phyloP scores from a whole-genome alignment of 1,284 basidiomycete genomes.

The Naganishia sp. region DNA sequence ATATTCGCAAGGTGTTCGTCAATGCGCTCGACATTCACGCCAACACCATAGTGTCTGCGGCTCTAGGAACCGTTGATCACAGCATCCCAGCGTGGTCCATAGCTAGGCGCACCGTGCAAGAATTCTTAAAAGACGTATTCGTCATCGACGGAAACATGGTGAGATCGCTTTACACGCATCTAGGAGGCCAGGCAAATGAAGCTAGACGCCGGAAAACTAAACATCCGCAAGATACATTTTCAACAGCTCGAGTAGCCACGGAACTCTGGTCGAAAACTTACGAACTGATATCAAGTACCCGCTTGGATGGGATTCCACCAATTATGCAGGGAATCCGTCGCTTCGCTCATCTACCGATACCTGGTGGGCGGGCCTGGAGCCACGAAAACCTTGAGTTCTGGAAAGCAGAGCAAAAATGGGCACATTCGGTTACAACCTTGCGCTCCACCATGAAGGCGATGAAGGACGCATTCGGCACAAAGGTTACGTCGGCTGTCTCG shows the following conservation, averaged over 20 bases:
- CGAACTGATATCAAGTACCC: conserved; percentile 61
- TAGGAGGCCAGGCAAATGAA: conserved; percentile 41
- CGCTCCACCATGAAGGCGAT: conserved; percentile 63
- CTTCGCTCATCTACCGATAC: conserved; percentile 66
- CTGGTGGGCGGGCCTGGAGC: conserved; percentile 55
- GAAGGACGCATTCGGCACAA: conserved; percentile 64
- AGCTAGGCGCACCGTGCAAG: conserved; percentile 46
- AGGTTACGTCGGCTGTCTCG: conserved; percentile 65
- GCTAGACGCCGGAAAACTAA: conserved; percentile 35
- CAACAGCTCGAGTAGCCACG: conserved; percentile 54
- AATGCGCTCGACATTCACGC: conserved; percentile 51
- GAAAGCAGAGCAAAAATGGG: conserved; percentile 47
- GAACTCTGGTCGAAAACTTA: conserved; percentile 72
- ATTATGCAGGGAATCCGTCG: conserved; percentile 63
- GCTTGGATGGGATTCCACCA: conserved; percentile 62
- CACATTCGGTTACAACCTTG: conserved; percentile 53
- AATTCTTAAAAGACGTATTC: conserved; percentile 51
- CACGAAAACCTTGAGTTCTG: conserved; percentile 44
- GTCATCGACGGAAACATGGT: conserved; percentile 47
- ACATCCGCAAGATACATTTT: conserved; percentile 38
- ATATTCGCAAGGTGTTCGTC: conserved; percentile 30
- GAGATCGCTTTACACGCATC: conserved; percentile 37
- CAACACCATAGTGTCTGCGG: conserved; percentile 61
- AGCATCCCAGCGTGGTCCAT: conserved; percentile 38
- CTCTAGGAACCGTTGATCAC: conserved; percentile 58